A percentile compares a stretch with the other conserved stretches of the same genome.
These are phyloP conservation scores for Apiotrichum domesticum DNA, from an alignment of 1,284 basidiomycete genomes.

Conservation along the genomic window DNA sequence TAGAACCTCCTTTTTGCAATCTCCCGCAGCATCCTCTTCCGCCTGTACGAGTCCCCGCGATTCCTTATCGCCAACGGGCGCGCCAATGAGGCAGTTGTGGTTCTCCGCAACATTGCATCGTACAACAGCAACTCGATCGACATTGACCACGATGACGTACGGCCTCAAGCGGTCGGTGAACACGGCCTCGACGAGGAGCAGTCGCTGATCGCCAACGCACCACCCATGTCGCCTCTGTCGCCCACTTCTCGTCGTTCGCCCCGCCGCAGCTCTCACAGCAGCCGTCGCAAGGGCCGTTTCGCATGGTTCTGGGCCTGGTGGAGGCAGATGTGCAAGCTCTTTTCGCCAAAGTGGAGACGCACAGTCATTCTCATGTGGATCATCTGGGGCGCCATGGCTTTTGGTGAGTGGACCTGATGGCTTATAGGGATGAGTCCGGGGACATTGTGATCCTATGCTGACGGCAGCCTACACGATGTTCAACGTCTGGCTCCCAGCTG, in stretches of 20 bases:
- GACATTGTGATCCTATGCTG: not conserved
- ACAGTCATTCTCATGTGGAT: conserved; percentile 81
- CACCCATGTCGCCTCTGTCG: conserved; percentile 7
- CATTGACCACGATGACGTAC: conserved; percentile 65
- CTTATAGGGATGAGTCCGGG: too few relatives aligned
- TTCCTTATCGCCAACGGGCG: conserved; percentile 81
- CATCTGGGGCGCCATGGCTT: conserved; percentile 71
- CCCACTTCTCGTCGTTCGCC: conserved; percentile 1
- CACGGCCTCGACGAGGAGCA: conserved; percentile 5
- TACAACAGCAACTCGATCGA: conserved; percentile 70
- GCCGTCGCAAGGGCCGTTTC: not conserved
- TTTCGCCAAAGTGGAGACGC: conserved; percentile 71
- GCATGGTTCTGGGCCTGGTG: conserved; percentile 51
- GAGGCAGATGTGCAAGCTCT: conserved; percentile 66
- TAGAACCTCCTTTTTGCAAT: conserved; percentile 83
- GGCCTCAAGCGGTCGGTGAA: conserved; percentile 1
- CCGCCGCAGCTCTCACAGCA: not conserved
- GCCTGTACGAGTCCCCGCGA: conserved; percentile 84
- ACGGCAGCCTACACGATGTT: conserved; percentile 82
- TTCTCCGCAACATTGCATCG: conserved; percentile 70
- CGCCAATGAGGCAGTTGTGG: conserved; percentile 70
- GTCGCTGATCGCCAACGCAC: conserved; percentile 3
- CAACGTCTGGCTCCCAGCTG: conserved; percentile 89
- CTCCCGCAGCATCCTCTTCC: conserved; percentile 80
- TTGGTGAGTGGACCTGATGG: conserved; percentile 54